Conservation (phyloP, 257 asterid species). For the Plectranthus barbatus region DNA sequence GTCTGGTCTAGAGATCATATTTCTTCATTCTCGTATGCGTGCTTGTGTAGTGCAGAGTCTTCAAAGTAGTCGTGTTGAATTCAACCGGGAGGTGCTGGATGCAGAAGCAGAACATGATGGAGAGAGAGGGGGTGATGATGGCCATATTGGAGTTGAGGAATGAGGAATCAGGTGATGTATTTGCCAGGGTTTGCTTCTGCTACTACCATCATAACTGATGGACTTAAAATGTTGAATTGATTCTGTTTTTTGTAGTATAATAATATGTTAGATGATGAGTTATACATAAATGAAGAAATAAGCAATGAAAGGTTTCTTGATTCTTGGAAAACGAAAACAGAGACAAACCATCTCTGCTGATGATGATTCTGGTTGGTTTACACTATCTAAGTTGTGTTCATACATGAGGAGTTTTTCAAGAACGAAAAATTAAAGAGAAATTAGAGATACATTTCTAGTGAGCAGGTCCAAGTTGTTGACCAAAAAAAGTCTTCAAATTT, state of each 20-base stretch:
- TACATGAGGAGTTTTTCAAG: no score
- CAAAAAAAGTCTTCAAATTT: constrained; percentile 23
- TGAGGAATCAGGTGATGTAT: constrained; percentile 33
- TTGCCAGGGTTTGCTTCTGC: constrained; percentile 35
- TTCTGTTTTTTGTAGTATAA: constrained; percentile 36
- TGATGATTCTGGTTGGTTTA: no score
- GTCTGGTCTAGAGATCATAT: constrained; percentile 36
- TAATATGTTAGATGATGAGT: constrained; percentile 26
- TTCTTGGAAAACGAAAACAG: no score
- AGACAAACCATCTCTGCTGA: no score
- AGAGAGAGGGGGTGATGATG: constrained; percentile 8
- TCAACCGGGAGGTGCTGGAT: constrained; percentile 10
- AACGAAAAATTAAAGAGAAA: no score
- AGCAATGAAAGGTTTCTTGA: constrained; percentile 23
- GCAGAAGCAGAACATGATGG: not conserved
- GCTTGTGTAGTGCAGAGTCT: constrained; percentile 39
- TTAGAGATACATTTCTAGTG: no score
- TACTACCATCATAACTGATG: constrained; percentile 1
- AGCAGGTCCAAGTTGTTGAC: not conserved
- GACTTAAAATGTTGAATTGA: constrained; percentile 26
- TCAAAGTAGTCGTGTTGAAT: constrained; percentile 23
- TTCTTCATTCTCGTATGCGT: constrained; percentile 36
- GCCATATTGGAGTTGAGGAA: constrained; percentile 19
- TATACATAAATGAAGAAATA: constrained; percentile 38
- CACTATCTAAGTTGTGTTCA: no score